phyloP scores from a whole-genome alignment of 2,329 filamentous ascomycete species.

The Myriosclerotinia duriaeana region DNA sequence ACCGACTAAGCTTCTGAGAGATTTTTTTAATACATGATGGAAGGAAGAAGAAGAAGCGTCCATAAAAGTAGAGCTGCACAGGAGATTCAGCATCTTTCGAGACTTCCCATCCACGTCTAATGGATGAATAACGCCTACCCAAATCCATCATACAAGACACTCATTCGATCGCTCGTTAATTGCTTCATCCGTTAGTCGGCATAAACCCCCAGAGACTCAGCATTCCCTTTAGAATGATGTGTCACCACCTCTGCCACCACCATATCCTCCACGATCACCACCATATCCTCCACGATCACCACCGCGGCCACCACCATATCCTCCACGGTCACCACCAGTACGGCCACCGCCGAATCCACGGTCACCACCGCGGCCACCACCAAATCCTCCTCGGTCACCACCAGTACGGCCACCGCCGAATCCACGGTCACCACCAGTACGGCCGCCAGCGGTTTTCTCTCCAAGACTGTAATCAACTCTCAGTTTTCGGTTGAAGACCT shows the following conservation, averaged over 20 bases:
- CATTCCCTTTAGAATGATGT: slow-evolving; percentile 4
- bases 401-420: slow-evolving; percentile 1
- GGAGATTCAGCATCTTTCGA: slow-evolving; percentile 31
- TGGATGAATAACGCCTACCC: slow-evolving; percentile 20
- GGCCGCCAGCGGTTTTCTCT: slow-evolving; percentile 1
- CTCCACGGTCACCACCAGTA: slow-evolving; percentile 2
- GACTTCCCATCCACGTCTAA: slow-evolving; percentile 29
- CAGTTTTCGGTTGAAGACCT: slow-evolving; percentile 65
- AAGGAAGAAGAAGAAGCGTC: slow-evolving; percentile 27
- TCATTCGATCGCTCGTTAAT: slow-evolving; percentile 20
- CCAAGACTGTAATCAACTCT: slow-evolving; percentile 58
- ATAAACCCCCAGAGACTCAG: neutral
- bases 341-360: slow-evolving; percentile 12
- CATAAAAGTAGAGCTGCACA: slow-evolving; percentile 24
- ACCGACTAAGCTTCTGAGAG: slow-evolving; percentile 21
- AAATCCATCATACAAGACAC: slow-evolving; percentile 26
- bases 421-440: neutral
- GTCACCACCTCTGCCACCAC: neutral
- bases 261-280: slow-evolving; percentile 6
- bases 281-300: slow-evolving; percentile 17
- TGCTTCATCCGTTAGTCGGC: neutral
- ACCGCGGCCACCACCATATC: slow-evolving; percentile 9
- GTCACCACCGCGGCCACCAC: slow-evolving; percentile 7
- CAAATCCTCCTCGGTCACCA: slow-evolving; percentile 2
- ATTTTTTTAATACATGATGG: slow-evolving; percentile 36